These are phyloP conservation scores for Malassezia restricta DNA, from an alignment of 1,284 basidiomycete species.

Conservation along the genomic window DNA sequence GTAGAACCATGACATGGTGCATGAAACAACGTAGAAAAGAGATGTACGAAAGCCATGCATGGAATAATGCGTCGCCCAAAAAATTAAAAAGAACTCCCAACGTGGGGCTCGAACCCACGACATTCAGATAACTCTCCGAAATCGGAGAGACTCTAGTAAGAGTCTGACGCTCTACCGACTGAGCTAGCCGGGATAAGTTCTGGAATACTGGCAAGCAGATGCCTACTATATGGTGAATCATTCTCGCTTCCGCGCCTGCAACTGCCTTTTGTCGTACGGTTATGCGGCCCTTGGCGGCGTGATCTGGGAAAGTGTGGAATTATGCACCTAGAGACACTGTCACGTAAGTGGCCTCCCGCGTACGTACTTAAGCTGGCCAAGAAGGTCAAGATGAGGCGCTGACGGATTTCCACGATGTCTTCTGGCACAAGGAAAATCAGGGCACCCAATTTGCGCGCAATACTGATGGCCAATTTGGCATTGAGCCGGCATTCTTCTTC, in stretches of 20 bases:
- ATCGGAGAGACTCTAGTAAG: slow-evolving; percentile 20
- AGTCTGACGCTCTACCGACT: slow-evolving; percentile 36
- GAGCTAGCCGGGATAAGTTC: slow-evolving; percentile 29
- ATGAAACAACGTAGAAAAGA: not conserved
- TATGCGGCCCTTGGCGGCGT: no score
- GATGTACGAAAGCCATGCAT: not conserved
- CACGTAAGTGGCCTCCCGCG: not conserved
- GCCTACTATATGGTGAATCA: no score
- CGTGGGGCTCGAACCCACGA: slow-evolving; percentile 28
- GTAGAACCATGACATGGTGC: slow-evolving; percentile 4
- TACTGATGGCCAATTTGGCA: slow-evolving; percentile 78
- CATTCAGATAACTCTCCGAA: slow-evolving; percentile 20
- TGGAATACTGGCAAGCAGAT: not conserved
- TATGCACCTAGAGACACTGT: slow-evolving; percentile 3
- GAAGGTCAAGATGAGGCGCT: slow-evolving; percentile 51
- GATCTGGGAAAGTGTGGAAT: not conserved
- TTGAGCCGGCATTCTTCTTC: slow-evolving; percentile 88
- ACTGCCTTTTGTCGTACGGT: no score
- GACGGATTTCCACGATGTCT: slow-evolving; percentile 50
- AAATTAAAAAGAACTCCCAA: slow-evolving; percentile 18
- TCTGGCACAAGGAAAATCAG: slow-evolving; percentile 96
- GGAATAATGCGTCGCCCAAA: not conserved
- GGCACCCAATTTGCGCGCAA: slow-evolving; percentile 91
- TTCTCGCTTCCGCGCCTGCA: no score
- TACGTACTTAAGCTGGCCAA: slow-evolving; percentile 50